These are phyloP conservation scores for Parasitella parasitica DNA, from an alignment of 371 early-diverging fungal species.

Conservation along the genomic window DNA sequence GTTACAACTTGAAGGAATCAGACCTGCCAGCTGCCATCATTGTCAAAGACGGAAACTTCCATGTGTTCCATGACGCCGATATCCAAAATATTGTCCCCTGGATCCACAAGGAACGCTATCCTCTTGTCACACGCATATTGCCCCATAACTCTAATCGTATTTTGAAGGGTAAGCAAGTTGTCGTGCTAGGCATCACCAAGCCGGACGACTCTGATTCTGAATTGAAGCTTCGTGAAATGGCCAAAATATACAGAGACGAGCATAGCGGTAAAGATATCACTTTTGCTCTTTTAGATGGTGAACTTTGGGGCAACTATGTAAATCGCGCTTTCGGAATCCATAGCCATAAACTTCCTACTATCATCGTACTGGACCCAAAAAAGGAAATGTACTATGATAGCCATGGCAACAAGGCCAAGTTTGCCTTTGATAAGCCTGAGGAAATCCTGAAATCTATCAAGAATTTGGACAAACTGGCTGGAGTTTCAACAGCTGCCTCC, in stretches of 20 bases:
- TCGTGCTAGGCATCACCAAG: constrained; percentile 18
- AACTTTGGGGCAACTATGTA: constrained; percentile 54
- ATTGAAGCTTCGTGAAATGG: constrained; percentile 11
- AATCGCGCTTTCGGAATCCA: constrained; percentile 59
- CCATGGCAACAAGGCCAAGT: background rate
- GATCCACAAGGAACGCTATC: constrained; percentile 19
- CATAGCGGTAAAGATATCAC: constrained; percentile 14
- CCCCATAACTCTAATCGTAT: constrained; percentile 16
- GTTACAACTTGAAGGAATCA: background rate
- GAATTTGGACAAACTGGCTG: background rate
- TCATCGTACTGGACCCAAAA: constrained; percentile 60
- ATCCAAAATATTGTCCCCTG: constrained; percentile 3
- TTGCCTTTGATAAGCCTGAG: constrained; percentile 10
- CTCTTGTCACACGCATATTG: constrained; percentile 13
- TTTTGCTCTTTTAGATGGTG: constrained; percentile 69
- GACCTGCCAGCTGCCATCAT: constrained; percentile 17
- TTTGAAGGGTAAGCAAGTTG: constrained; percentile 6
- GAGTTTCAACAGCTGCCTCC: constrained; percentile 20
- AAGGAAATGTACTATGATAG: constrained; percentile 28
- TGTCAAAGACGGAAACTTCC: constrained; percentile 18
- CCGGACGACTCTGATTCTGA: constrained; percentile 4
- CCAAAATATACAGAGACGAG: constrained; percentile 20
- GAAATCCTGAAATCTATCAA: constrained; percentile 7
- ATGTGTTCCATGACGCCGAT: constrained; percentile 2
- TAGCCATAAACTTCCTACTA: constrained; percentile 44